Conservation (phyloP, 2,329 filamentous ascomycete genomes). For the Neoascochyta sp. region DNA sequence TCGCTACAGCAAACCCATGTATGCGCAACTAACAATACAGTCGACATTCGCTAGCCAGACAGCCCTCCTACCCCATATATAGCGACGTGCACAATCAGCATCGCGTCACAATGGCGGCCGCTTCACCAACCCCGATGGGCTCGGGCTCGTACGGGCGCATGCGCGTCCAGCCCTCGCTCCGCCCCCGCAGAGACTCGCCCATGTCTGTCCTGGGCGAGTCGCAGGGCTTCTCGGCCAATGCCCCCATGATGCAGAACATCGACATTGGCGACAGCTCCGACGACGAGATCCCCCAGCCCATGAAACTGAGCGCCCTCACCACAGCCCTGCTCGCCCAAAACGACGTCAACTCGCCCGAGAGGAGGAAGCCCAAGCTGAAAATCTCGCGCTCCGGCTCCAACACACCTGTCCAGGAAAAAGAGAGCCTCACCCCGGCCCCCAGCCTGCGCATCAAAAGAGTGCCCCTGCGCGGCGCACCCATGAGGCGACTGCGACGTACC, state of each 20-base stretch:
- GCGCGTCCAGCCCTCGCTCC: slow-evolving; percentile 34
- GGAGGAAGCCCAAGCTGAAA: slow-evolving; percentile 37
- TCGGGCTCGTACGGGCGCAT: slow-evolving; percentile 37
- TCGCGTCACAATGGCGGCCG: slow-evolving; percentile 35
- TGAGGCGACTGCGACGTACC: slow-evolving; percentile 38
- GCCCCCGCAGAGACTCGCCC: slow-evolving; percentile 45
- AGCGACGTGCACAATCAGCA: slow-evolving; percentile 15
- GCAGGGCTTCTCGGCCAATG: slow-evolving; percentile 45
- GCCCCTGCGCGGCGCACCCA: slow-evolving; percentile 38
- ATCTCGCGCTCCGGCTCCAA: slow-evolving; percentile 38
- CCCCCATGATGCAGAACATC: slow-evolving; percentile 48
- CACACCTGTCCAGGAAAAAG: slow-evolving; percentile 33
- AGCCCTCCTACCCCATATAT: slow-evolving; percentile 16
- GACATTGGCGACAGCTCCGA: slow-evolving; percentile 81
- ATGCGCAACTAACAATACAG: slow-evolving; percentile 39
- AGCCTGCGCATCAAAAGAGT: slow-evolving; percentile 40
- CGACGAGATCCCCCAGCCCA: slow-evolving; percentile 80
- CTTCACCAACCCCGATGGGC: slow-evolving; percentile 40
- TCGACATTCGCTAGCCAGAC: slow-evolving; percentile 39
- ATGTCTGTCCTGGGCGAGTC: slow-evolving; percentile 44
- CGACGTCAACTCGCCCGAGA: slow-evolving; percentile 41
- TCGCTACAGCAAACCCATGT: slow-evolving; percentile 39
- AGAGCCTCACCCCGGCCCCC: slow-evolving; percentile 41
- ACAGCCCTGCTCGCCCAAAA: slow-evolving; percentile 68
- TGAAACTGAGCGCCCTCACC: slow-evolving; percentile 90